Evolutionary conservation across 768 basidiomycete genomes (phyloP).

Genomic region (Naganishia antarctica): DNA sequence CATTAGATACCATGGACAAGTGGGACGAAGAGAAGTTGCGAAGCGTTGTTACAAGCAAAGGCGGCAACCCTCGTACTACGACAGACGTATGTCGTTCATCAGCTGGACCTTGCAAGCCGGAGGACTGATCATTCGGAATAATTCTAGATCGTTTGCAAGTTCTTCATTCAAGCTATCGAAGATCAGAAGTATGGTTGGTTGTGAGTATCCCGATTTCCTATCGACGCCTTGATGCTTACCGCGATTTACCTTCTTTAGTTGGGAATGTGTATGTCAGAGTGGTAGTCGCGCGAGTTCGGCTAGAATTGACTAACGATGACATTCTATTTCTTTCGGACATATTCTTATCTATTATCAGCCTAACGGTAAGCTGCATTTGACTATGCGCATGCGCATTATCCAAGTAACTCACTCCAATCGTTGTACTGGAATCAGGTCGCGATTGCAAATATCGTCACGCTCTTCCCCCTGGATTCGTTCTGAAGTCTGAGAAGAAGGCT

Average conservation of each 20-base stretch:
- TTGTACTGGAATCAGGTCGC: constrained; percentile 52
- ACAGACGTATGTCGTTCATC: constrained; percentile 67
- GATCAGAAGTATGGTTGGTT: constrained; percentile 64
- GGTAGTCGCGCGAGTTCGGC: background rate
- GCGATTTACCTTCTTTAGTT: constrained; percentile 30
- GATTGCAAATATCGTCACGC: constrained; percentile 92
- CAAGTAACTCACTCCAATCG: too few relatives aligned
- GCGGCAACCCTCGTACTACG: constrained; percentile 82
- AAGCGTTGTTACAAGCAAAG: constrained; percentile 77
- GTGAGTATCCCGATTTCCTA: constrained; percentile 38
- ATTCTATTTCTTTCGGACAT: background rate
- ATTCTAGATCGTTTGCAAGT: constrained; percentile 82
- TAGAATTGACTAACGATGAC: background rate
- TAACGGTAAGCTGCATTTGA: constrained; percentile 54
- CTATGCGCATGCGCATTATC: too few relatives aligned
- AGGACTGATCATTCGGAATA: constrained; percentile 50
- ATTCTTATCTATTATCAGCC: constrained; percentile 74
- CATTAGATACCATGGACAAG: constrained; percentile 88
- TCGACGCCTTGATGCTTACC: background rate
- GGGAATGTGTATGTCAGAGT: constrained; percentile 49
- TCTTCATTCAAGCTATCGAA: constrained; percentile 94
- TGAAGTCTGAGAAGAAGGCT: constrained; percentile 89
- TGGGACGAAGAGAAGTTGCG: constrained; percentile 95
- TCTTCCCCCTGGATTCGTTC: constrained; percentile 88
- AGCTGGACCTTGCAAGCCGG: constrained; percentile 33